Conservation (phyloP, 805 yeast species). For the Kodamaea kaohsiungensis region DNA sequence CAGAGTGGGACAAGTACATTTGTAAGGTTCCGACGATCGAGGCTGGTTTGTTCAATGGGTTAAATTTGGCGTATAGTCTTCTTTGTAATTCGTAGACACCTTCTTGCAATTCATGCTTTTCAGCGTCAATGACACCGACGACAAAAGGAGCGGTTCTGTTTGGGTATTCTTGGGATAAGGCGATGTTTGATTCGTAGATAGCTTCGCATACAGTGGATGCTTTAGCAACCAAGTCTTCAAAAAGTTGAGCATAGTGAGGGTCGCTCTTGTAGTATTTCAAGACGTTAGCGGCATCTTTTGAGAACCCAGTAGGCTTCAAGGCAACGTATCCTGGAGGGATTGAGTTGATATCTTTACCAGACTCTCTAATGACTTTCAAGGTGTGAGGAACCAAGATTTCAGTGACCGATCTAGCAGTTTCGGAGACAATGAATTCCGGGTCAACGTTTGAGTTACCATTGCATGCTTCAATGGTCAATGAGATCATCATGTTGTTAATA, state of each 20-base stretch:
- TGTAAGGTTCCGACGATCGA: conserved; percentile 90
- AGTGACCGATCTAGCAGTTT: conserved; percentile 66
- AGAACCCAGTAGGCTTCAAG: conserved; percentile 88
- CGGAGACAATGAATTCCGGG: conserved; percentile 57
- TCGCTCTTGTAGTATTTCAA: conserved; percentile 61
- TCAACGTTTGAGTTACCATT: conserved; percentile 70
- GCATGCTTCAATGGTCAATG: conserved; percentile 90
- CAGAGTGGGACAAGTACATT: conserved; percentile 79
- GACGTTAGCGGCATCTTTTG: conserved; percentile 72
- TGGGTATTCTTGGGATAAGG: conserved; percentile 54
- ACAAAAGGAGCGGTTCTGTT: conserved; percentile 70
- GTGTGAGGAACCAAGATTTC: conserved; percentile 73
- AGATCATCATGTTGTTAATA: conserved; percentile 92
- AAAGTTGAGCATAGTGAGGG: conserved; percentile 36
- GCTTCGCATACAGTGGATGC: conserved; percentile 65
- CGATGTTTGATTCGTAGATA: conserved; percentile 52
- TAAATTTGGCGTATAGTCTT: conserved; percentile 70
- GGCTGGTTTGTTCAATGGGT: conserved; percentile 55
- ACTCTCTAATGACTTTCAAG: conserved; percentile 51
- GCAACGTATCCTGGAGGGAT: conserved; percentile 93
- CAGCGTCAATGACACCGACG: conserved; percentile 86
- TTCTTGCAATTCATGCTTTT: conserved; percentile 80
- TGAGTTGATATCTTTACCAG: conserved; percentile 53
- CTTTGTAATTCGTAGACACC: conserved; percentile 93
- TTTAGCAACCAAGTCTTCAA: conserved; percentile 61